Base-by-base conservation (phyloP, 345 rosid genomes). In the Pugionium dolabratum region DNA sequence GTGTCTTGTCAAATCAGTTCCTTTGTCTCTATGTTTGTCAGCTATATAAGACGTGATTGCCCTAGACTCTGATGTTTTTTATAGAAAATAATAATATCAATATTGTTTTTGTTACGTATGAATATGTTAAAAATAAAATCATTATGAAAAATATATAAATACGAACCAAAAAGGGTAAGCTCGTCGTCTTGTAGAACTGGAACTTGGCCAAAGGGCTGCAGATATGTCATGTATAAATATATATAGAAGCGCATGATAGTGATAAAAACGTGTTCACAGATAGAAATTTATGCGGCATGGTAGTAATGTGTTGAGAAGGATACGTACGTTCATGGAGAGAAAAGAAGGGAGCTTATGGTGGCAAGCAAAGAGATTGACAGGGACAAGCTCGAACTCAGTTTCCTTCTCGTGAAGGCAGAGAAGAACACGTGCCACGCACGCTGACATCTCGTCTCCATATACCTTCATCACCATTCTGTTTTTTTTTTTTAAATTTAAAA, bases 101-200 rank as follows among this genome's bases (percentile, higher is more conserved):
- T 3, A 63, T n/a, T 18, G 18, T 18, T 18, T 18, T 18, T 18
- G 18, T 18, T 18, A 18, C 18, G 18, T 18, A 18, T 18, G 18
- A 18, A 18, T 18, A 18, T 30, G 47, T 64, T 6, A 4, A 50
- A n/a, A 40, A 28, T 6, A 3, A 58, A 58, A n/a, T 37, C 40
- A 39, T 3, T 9, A 39, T 41, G 28, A 3, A 3, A 30, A 7
- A 3, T 4, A 53, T 40, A 26, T 32, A 43, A 9, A 40, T 18
- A 42, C 35, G 10, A 66, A 90, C 97, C 96, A 47, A 88, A 88
- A 62, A 88, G 64, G n/a, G 81, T 85, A 28, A 88, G 79, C 71
- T 86, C 90, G 5, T 70, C 90, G 49, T 91, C 98, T 82, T 91
- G 91, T 18, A 91, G 81, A 10, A 73, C 96, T 30, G 98, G 98